Evolutionary conservation across 441 rosid genomes (phyloP).

Genomic region (Omphalea diandra): DNA sequence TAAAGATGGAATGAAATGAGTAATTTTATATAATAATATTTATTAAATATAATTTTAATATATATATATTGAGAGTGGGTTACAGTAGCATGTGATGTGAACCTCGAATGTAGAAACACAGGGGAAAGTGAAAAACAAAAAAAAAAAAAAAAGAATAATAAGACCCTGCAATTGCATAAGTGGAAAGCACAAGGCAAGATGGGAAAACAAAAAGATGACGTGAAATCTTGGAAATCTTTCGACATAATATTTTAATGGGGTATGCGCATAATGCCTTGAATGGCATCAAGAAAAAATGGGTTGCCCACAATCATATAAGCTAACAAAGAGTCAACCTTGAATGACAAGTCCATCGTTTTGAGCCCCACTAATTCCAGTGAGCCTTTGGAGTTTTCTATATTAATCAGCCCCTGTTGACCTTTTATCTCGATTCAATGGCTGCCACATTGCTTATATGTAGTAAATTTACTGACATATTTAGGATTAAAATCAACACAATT

Average conservation of each 20-base stretch:
- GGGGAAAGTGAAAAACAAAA: too few species aligned
- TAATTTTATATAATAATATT: too few species aligned
- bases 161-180: not conserved
- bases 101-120: not conserved
- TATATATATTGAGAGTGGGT: not conserved
- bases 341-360: not conserved
- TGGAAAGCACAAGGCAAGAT: not conserved
- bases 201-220: slow-evolving; percentile 7
- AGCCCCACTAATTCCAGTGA: not conserved
- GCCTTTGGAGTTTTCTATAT: too few species aligned
- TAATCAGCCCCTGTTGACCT: too few species aligned
- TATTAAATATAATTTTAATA: too few species aligned
- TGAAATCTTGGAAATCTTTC: not conserved
- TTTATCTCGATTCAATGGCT: too few species aligned
- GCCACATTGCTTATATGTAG: too few species aligned
- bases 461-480: too few species aligned
- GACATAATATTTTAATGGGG: too few species aligned
- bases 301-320: not conserved
- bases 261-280: not conserved
- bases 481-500: too few species aligned
- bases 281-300: slow-evolving; percentile 2
- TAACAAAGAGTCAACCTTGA: slow-evolving; percentile 3
- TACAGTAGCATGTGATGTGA: not conserved
- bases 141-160: not conserved
- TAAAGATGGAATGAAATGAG: too few species aligned